Evolutionary conservation across 1,284 basidiomycete genomes (phyloP).

Genomic region (Mixia osmundae): DNA sequence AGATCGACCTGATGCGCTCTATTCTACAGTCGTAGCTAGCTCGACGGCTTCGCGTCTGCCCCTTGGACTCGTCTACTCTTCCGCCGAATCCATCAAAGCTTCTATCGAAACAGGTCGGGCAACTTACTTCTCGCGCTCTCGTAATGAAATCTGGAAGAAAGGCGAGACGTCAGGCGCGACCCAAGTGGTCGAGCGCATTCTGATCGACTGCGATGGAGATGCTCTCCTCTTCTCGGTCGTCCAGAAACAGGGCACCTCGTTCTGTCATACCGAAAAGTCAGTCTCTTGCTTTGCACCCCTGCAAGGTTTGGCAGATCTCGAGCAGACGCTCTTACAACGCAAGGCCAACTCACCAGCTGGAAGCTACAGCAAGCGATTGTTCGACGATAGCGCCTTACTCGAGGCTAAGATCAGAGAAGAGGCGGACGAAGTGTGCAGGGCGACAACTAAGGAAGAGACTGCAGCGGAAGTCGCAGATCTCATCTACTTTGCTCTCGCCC

Average conservation of each 20-base stretch:
- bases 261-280: conserved; percentile 45
- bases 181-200: conserved; percentile 62
- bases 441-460: conserved; percentile 57
- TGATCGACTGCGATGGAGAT: conserved; percentile 81
- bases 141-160: conserved; percentile 90
- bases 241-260: conserved; percentile 53
- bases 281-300: conserved; percentile 53
- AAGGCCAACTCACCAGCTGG: conserved; percentile 56
- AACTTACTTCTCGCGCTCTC: conserved; percentile 76
- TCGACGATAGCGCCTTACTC: conserved; percentile 57
- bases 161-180: conserved; percentile 88
- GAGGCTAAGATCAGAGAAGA: conserved; percentile 94
- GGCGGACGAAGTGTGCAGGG: conserved; percentile 81
- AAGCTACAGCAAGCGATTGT: conserved; percentile 76
- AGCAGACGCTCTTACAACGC: conserved; percentile 53
- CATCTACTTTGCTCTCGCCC: conserved; percentile 63
- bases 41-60: conserved; percentile 47
- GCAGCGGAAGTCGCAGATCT: conserved; percentile 93
- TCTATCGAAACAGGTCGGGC: conserved; percentile 73
- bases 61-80: conserved; percentile 95
- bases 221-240: conserved; percentile 75
- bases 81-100: conserved; percentile 57
- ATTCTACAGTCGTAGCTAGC: conserved; percentile 64
- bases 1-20: conserved; percentile 77
- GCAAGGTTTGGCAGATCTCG: conserved; percentile 55